phyloP scores from a whole-genome alignment of 805 yeast genomes.

The Lipomyces spencermartinsiae region DNA sequence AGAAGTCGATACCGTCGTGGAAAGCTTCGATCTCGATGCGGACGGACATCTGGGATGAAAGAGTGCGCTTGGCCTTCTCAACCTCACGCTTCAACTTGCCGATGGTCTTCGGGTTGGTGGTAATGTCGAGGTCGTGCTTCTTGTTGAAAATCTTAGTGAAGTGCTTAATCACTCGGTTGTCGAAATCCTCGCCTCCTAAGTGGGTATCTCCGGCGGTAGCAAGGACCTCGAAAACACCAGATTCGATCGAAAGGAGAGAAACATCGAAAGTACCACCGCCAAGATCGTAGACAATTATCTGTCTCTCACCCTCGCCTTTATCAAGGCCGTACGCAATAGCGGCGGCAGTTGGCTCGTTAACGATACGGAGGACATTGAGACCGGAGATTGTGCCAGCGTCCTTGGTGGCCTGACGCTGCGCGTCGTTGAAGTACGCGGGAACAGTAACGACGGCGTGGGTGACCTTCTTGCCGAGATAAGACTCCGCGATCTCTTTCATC shows the following conservation, averaged over 20 bases:
- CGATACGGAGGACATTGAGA: slow-evolving; percentile 89
- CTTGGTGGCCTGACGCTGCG: slow-evolving; percentile 98
- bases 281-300: slow-evolving; percentile 90
- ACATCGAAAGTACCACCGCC: slow-evolving; percentile 99
- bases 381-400: slow-evolving; percentile 98
- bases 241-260: slow-evolving; percentile 88
- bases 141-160: slow-evolving; percentile 94
- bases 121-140: slow-evolving; percentile 85
- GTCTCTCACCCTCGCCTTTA: slow-evolving; percentile 66
- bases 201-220: slow-evolving; percentile 92
- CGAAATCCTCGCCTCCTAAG: slow-evolving; percentile 99
- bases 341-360: slow-evolving; percentile 98
- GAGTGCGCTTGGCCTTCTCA: slow-evolving; percentile 96
- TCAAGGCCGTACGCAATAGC: slow-evolving; percentile 97
- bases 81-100: slow-evolving; percentile 96
- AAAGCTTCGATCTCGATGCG: slow-evolving; percentile 96
- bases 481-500: slow-evolving; percentile 95
- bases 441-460: slow-evolving; percentile 95
- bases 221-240: slow-evolving; percentile 95
- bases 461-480: slow-evolving; percentile 81
- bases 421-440: slow-evolving; percentile 96
- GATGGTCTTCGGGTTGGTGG: slow-evolving; percentile 81
- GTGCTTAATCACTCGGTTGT: slow-evolving; percentile 92
- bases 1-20: slow-evolving; percentile 92
- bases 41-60: slow-evolving; percentile 93